Base-by-base conservation (phyloP, 352 stramenopile species). In the Pythium periplocum region DNA sequence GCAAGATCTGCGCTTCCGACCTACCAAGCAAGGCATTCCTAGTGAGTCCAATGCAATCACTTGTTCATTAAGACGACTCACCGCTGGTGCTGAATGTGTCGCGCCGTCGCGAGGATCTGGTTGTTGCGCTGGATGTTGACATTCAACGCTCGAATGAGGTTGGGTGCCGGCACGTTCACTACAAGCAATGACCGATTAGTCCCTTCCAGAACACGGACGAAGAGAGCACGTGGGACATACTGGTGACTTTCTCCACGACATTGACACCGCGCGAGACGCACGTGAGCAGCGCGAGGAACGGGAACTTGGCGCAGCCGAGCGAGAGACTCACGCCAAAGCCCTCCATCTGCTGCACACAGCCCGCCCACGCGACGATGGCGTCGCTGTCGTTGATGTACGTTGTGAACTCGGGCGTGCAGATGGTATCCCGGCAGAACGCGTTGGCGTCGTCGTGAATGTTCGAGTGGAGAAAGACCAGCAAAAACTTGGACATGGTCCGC, bases 161-260 rank as follows among this genome's bases (percentile, higher is more conserved):
- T 63, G 12, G 57, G 59, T 6, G 71, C 69, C 8, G 83, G 61
- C 36, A 91, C 54, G 45, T 82, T 83, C n/a, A 75, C 83, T 90
- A 51, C 30, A 60, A 37, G 4, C 37, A 45, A 26, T 26, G 17
- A 26, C 17, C 17, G 17, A 26, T 26, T 26, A 26, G 17, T 26
- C 17, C 17, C 17, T 26, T 26, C 17, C 17, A 26, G 17, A 26
- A 26, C 17, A 26, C 17, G 17, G 17, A 26, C 17, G 17, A 26
- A 26, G 17, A 26, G 17, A 26, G 17, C 17, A 26, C 17, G 17
- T 26, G 17, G 17, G 17, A 26, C 17, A 0, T 48, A 91, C 83
- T 64, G 51, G 81, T 90, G 62, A 93, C 85, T 62, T 92, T 92
- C 59, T 94, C 83, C 32, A 94, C 74, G 38, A 94, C 78, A 49